Conservation (phyloP, 768 basidiomycete species). For the Kwoniella sp. region DNA sequence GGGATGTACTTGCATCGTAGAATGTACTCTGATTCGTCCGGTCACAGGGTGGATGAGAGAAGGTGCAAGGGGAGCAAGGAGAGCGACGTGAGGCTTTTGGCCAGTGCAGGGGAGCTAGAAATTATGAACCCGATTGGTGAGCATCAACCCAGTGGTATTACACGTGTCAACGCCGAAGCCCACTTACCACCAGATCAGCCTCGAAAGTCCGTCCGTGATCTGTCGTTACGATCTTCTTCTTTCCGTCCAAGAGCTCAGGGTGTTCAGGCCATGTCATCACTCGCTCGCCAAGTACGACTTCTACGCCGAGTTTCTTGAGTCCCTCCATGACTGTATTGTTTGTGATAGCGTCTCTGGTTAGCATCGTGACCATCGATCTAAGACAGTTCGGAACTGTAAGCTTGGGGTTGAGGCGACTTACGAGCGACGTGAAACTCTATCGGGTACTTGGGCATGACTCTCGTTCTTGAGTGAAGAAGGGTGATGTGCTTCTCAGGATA, state of each 20-base stretch:
- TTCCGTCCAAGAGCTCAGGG: conserved; percentile 38
- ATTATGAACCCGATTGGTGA: neutral
- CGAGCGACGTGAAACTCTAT: conserved; percentile 51
- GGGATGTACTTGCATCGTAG: conserved; percentile 44
- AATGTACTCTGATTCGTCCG: conserved; percentile 43
- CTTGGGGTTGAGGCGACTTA: too few relatives aligned
- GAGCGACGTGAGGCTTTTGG: conserved; percentile 51
- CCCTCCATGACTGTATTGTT: conserved; percentile 33
- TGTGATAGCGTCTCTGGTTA: neutral
- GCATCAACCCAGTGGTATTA: too few relatives aligned
- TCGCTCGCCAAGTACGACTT: conserved; percentile 47
- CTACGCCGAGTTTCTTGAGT: conserved; percentile 43
- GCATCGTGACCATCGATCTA: neutral
- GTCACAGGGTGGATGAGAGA: conserved; percentile 41
- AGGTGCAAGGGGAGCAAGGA: conserved; percentile 45
- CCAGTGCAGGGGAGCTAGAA: conserved; percentile 53
- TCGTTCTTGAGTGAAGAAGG: conserved; percentile 55
- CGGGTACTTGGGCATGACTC: conserved; percentile 56
- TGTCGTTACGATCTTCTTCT: conserved; percentile 42
- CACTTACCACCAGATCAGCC: conserved; percentile 42
- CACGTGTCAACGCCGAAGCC: neutral
- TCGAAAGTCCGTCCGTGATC: conserved; percentile 46
- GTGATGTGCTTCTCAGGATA: conserved; percentile 55
- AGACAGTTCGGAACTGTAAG: neutral
- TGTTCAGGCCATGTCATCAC: conserved; percentile 43